These are phyloP conservation scores for Raffaelea albimanens DNA, from an alignment of 2,329 filamentous ascomycete genomes.

Conservation along the genomic window DNA sequence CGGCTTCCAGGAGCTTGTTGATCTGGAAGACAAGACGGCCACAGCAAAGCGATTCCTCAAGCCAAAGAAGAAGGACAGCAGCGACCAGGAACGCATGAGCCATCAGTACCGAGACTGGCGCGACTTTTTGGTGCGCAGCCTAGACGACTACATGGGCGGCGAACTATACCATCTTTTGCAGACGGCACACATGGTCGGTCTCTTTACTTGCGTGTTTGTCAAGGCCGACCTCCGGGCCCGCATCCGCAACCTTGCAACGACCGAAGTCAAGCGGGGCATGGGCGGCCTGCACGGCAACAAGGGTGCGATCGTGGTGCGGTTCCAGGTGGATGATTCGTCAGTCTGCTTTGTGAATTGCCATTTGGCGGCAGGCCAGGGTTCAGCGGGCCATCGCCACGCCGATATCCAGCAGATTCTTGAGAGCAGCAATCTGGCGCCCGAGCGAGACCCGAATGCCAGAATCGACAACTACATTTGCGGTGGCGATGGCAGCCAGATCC, in stretches of 20 bases:
- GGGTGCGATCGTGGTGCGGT: conserved; percentile 84
- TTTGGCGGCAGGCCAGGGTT: conserved; percentile 84
- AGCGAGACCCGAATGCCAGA: conserved; percentile 56
- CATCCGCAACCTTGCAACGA: conserved; percentile 66
- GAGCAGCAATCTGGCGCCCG: conserved; percentile 60
- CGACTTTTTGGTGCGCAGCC: conserved; percentile 71
- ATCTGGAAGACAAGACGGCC: conserved; percentile 92
- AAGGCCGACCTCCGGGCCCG: conserved; percentile 67
- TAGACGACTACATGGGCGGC: conserved; percentile 76
- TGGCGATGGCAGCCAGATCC: conserved; percentile 89
- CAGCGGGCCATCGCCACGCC: conserved; percentile 84
- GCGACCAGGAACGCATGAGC: conserved; percentile 85
- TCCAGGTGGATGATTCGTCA: conserved; percentile 86
- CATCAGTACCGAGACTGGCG: conserved; percentile 96
- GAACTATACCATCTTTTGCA: conserved; percentile 80
- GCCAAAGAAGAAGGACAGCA: conserved; percentile 75
- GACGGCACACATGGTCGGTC: conserved; percentile 79
- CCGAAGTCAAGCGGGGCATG: conserved; percentile 93
- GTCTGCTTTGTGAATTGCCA: conserved; percentile 97
- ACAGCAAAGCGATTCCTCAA: conserved; percentile 94
- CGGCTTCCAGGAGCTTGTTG: conserved; percentile 97
- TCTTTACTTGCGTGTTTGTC: conserved; percentile 95
- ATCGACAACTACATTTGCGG: conserved; percentile 78
- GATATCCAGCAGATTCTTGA: conserved; percentile 89
- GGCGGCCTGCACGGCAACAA: conserved; percentile 94